phyloP scores from a whole-genome alignment of 1,284 basidiomycete genomes.

The Cryptococcus deneoformans region DNA sequence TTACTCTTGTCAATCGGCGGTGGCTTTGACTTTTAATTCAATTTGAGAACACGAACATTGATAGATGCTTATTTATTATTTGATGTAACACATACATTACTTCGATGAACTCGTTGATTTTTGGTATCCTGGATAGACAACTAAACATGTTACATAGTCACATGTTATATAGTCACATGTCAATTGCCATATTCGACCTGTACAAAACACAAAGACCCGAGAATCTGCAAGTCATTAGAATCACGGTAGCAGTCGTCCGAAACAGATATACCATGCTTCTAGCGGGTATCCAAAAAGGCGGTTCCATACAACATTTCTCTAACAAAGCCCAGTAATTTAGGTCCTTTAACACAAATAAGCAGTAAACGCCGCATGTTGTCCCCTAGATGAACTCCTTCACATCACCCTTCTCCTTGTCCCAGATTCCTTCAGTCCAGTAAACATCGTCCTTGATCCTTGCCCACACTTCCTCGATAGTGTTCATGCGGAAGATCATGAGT shows the following conservation, averaged over 20 bases:
- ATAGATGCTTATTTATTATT: neutral
- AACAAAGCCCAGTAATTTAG: neutral
- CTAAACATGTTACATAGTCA: too few species aligned
- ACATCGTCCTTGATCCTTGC: conserved; percentile 38
- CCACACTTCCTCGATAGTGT: conserved; percentile 34
- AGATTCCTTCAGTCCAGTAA: conserved; percentile 45
- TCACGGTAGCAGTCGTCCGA: too few species aligned
- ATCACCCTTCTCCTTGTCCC: conserved; percentile 37
- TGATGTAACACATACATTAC: neutral
- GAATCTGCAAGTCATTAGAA: too few species aligned
- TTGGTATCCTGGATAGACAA: too few species aligned
- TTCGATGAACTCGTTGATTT: neutral
- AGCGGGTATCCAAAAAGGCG: too few species aligned
- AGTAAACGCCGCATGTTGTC: conserved; percentile 3
- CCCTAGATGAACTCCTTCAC: conserved; percentile 36
- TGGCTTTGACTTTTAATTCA: neutral
- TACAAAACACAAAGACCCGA: too few species aligned
- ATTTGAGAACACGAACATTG: conserved; percentile 4
- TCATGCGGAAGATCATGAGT: conserved; percentile 37
- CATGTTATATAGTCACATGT: too few species aligned
- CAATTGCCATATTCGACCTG: too few species aligned
- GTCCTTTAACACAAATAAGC: neutral
- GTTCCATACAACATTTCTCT: neutral
- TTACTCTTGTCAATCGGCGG: neutral
- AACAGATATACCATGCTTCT: too few species aligned